Base-by-base conservation (phyloP, 1,284 basidiomycete species). In the Fomitopsis schrenkii region DNA sequence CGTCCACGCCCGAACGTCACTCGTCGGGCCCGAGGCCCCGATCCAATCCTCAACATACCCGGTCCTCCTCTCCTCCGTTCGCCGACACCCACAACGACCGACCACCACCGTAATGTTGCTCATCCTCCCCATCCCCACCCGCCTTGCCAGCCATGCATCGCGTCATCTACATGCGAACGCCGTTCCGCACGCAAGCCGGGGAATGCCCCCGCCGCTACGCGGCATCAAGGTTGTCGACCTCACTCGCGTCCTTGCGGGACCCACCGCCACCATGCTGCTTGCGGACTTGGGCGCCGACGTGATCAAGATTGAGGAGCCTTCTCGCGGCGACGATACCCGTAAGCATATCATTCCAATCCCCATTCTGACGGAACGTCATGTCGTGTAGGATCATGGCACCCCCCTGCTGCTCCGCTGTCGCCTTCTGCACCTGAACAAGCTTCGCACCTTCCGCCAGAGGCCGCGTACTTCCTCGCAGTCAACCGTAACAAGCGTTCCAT, bases 401-500 rank as follows among this genome's bases (percentile, higher is more conserved):
- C 94, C 2, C 93, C 94, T 3, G 83, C 85, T 7, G 92, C 93
- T 2, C 87, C 90, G 26, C 69, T 85, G 19, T 69, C 78, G 4
- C 68, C 79, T 7, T 74, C 78, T 40, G 80, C 82, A 40, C 84
- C 85, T 1, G 64, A 72, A 28, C 83, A 82, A 61, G 75, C 87
- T 1, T 73, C 81, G 7, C 86, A 94, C 70, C 80, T 95, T 0
- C 94, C 95, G 4, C 85, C 94, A 9, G 95, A 98, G 74, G 93
- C 93, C 3, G 94, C 96, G 0, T 98, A 98, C 75, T 98, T 97
- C 71, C 83, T 98, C 15, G 84, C 89, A 2, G 88, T 86, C 1
- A 98, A 98, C 74, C 81, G 96, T 58, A 95, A 94, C 78, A 97
- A 97, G 73, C 84, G 91, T 52, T 94, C 93, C 5, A 82, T 97